Evolutionary conservation across 441 rosid species (phyloP).

Genomic region (Adansonia grandidieri): DNA sequence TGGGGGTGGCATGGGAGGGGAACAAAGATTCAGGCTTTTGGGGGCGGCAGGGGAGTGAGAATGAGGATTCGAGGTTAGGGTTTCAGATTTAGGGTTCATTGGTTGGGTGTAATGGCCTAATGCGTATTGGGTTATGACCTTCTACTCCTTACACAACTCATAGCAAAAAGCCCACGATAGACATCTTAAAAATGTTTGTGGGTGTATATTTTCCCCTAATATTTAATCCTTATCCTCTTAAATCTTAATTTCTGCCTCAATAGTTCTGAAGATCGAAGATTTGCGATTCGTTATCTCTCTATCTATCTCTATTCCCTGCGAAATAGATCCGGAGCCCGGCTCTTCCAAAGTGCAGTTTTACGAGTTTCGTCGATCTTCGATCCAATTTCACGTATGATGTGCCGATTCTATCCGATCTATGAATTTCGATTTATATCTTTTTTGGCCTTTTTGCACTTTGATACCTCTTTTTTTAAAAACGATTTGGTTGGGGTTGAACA

Average conservation of each 20-base stretch:
- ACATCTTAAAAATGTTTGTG: neutral
- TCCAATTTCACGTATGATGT: neutral
- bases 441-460: neutral
- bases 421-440: neutral
- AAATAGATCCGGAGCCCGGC: neutral
- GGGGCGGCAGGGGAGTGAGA: too few relatives aligned
- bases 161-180: constrained; percentile 5
- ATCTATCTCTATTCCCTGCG: neutral
- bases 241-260: neutral
- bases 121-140: too few relatives aligned
- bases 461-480: neutral
- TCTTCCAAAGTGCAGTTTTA: neutral
- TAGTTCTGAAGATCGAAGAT: constrained; percentile 1
- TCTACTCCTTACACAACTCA: too few relatives aligned
- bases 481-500: neutral
- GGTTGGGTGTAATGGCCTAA: too few relatives aligned
- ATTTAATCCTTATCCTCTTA: neutral
- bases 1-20: too few relatives aligned
- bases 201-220: neutral
- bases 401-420: neutral
- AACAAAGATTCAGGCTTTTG: too few relatives aligned
- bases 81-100: too few relatives aligned
- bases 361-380: neutral
- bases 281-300: neutral
- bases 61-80: too few relatives aligned